A percentile compares a stretch with the other conserved stretches of the same genome.
Conservation (phyloP, 495 filamentous ascomycete species). For the Daldinia vernicosa region DNA sequence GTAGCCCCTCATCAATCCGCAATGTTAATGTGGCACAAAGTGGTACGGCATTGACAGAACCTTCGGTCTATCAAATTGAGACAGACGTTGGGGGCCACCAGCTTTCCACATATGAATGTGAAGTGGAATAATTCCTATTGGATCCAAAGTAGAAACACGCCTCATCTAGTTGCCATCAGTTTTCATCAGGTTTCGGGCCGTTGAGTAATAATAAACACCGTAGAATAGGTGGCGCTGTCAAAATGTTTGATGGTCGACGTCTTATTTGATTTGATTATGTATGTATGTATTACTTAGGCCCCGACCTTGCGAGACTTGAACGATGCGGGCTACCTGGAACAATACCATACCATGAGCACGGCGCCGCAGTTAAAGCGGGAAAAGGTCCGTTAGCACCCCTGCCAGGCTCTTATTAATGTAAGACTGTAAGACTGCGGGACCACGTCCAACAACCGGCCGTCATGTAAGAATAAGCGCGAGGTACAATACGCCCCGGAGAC, state of each 20-base stretch:
- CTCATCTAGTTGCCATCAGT: slow-evolving; percentile 4
- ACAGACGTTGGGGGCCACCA: slow-evolving; percentile 34
- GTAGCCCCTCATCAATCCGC: slow-evolving; percentile 5
- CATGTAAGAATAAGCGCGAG: slow-evolving; percentile 38
- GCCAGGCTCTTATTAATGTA: slow-evolving; percentile 20
- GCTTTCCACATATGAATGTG: slow-evolving; percentile 6
- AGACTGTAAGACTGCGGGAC: slow-evolving; percentile 27
- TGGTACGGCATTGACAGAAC: slow-evolving; percentile 11
- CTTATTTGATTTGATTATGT: slow-evolving; percentile 3
- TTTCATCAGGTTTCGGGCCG: slow-evolving; percentile 24
- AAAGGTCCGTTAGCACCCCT: slow-evolving; percentile 37
- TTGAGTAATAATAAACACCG: slow-evolving; percentile 10
- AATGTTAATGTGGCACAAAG: slow-evolving; percentile 7
- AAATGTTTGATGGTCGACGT: background rate
- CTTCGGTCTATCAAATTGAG: slow-evolving; percentile 28
- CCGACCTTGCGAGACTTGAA: slow-evolving; percentile 15
- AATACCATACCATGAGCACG: slow-evolving; percentile 27
- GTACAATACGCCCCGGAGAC: slow-evolving; percentile 19
- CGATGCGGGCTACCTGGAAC: slow-evolving; percentile 17
- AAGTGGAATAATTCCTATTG: slow-evolving; percentile 20
- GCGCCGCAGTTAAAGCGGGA: slow-evolving; percentile 40
- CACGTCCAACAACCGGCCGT: slow-evolving; percentile 34
- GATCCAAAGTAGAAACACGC: slow-evolving; percentile 7
- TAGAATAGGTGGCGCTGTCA: slow-evolving; percentile 1
- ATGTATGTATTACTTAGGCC: background rate